Evolutionary conservation across 2,329 filamentous ascomycete genomes (phyloP).

Genomic region (Diaporthe velutina): DNA sequence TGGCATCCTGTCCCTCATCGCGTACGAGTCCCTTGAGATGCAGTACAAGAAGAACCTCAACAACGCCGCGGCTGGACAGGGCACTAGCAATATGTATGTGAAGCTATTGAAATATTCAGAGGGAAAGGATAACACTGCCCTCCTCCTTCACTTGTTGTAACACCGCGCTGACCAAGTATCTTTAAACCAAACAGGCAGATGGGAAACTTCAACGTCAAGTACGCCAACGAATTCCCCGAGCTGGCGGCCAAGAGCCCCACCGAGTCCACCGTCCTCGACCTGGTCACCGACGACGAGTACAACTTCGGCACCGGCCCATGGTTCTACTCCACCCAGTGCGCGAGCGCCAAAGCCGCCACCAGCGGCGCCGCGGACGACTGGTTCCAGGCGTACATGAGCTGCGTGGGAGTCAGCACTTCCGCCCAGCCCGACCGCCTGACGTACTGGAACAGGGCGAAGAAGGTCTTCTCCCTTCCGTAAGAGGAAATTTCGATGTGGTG

Average conservation of each 20-base stretch:
- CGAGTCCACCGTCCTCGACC: conserved; percentile 55
- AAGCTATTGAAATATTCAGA: neutral
- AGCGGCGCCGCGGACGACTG: conserved; percentile 54
- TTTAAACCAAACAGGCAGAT: conserved; percentile 42
- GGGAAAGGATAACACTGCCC: no score
- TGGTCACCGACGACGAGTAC: conserved; percentile 62
- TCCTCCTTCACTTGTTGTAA: neutral
- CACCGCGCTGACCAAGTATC: conserved; percentile 1
- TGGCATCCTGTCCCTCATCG: conserved; percentile 77
- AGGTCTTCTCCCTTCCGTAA: conserved; percentile 55
- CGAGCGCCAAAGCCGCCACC: conserved; percentile 50
- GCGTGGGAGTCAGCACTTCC: conserved; percentile 53
- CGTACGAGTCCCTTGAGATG: conserved; percentile 78
- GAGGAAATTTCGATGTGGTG: neutral
- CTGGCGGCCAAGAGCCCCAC: conserved; percentile 49
- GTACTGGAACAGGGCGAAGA: conserved; percentile 62
- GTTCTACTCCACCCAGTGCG: conserved; percentile 63
- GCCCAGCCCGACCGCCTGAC: conserved; percentile 49
- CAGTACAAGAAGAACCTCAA: conserved; percentile 78
- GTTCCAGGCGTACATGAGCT: conserved; percentile 61
- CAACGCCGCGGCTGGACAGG: conserved; percentile 66
- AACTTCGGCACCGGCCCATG: conserved; percentile 68
- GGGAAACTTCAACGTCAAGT: conserved; percentile 58
- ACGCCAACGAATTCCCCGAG: conserved; percentile 58
- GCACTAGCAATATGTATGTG: conserved; percentile 59